Evolutionary conservation across 148 eudicot species (phyloP), one percentile per base, ranked within the genome.

Genomic region (Arctostaphylos glauca): DNA sequence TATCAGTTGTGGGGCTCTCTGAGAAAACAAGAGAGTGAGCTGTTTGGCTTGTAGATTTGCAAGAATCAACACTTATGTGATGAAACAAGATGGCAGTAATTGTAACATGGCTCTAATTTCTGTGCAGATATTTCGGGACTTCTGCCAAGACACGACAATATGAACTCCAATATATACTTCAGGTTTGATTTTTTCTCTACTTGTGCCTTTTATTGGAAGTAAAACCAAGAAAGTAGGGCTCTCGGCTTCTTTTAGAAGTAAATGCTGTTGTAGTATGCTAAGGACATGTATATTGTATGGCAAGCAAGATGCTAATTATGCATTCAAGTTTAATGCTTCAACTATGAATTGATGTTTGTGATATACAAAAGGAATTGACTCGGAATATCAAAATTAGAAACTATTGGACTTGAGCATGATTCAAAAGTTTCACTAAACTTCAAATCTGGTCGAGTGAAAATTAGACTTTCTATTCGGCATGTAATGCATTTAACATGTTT

Each of bases 111-210:
- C 76, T 83, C 21, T 41, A 7, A 56, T 18, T 72, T 54, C 49
- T 84, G 25, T 89, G 84, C 90, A 97, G 99, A 81, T 97, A 93
- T 85, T 97, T 83, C 83, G 94, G 95, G 50, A 88, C 96, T 49
- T 87, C 91, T 88, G 79, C 88, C 15, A 95, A 91, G 85, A 64
- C 87, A 76, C 88, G 99, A 44, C 91, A 94, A 50, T 97, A 93
- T 85, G 99, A 97, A 86, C 98, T 97, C 76, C 97, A 97, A 83
- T 90, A 89, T 74, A 87, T 97, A 78, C 88, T 97, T 85, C 94
- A 97, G 99, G 99, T 97, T 79, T 53, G 86, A 73, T 85, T 75
- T 58, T n/a, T 14, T 38, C 60, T 67, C 50, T 76, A 16, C 38
- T 75, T 18, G 47, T 43, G 54, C 76, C 67, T 72, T 23, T 8